Evolutionary conservation across 495 filamentous ascomycete genomes (phyloP), one percentile per base, ranked within the genome.

Genomic region (Niebla homalea): DNA sequence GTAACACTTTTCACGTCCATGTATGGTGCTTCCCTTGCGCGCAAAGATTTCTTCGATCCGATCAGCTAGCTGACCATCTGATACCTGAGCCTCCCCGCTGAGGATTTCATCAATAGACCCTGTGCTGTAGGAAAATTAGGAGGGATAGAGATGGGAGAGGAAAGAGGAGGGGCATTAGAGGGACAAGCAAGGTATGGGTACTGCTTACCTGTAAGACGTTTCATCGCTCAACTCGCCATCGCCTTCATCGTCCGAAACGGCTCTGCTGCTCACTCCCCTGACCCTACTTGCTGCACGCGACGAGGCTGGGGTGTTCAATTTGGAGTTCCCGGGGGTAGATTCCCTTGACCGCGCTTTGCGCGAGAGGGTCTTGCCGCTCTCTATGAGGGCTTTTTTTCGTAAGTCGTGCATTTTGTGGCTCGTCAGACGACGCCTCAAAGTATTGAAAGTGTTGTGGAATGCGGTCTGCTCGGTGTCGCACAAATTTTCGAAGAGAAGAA

Each of bases 311-410:
- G 85, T 89, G 57, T 64, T 72, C 19, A 67, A 69, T 42, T 78
- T 77, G 3, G 83, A 88, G 3, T 72, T 77, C 25, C 77, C 71
- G 15, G 75, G 72, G 1, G 86, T 85, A 11, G 78, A 78, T 42
- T 79, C 75, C 43, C 78, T 75, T 14, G 84, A 85, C 44, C 79
- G 81, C 6, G 89, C 89, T 68, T 94, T 95, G 61, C 83, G 80
- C 35, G 92, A 96, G 44, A 92, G 74, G 35, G 90, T 98, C 72
- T 98, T 98, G 62, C 81, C 80, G 68, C 82, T 85, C 70, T 89
- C 85, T 21, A 48, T 26, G 16, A 86, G 74, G 32, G 85, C 87
- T 63, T 85, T 85, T 61, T 89, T 81, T 58, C 86, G 78, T 48
- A 96, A 76, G 59, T 87, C 81, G 62, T 74, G 81, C 85, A 87